These are phyloP conservation scores for Yamadazyma siamensis DNA, from an alignment of 1,139 yeast genomes.

Conservation along the genomic window DNA sequence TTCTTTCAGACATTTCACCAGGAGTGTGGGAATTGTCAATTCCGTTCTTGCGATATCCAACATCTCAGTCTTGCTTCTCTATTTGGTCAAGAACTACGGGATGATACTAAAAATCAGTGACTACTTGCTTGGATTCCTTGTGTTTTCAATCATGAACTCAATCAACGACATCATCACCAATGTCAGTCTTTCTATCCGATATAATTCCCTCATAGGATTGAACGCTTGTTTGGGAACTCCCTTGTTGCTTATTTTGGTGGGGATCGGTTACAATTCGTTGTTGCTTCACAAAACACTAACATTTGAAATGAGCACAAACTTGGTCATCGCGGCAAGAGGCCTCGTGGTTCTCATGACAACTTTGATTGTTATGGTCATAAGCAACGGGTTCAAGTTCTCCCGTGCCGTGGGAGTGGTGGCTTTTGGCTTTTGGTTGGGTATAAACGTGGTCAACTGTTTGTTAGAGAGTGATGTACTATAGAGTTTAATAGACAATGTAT, in stretches of 20 bases:
- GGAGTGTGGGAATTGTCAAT: slow-evolving; percentile 22
- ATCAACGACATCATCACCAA: slow-evolving; percentile 42
- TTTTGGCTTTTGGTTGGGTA: slow-evolving; percentile 20
- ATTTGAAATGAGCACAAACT: slow-evolving; percentile 22
- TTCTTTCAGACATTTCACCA: slow-evolving; percentile 9
- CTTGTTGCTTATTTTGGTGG: slow-evolving; percentile 33
- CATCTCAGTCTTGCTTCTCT: slow-evolving; percentile 26
- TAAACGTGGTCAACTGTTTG: slow-evolving; percentile 16
- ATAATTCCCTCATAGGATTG: slow-evolving; percentile 36
- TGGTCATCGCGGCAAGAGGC: slow-evolving; percentile 25
- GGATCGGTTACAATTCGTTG: slow-evolving; percentile 34
- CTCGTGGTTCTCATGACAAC: slow-evolving; percentile 15
- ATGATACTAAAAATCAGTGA: slow-evolving; percentile 35
- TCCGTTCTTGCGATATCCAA: slow-evolving; percentile 28
- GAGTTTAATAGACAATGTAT: slow-evolving; percentile 1
- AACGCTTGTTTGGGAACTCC: slow-evolving; percentile 46
- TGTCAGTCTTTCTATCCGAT: slow-evolving; percentile 30
- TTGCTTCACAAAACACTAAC: slow-evolving; percentile 17
- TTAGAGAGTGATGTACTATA: neutral
- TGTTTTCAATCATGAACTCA: slow-evolving; percentile 40
- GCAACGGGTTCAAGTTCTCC: slow-evolving; percentile 35
- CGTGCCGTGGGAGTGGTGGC: slow-evolving; percentile 24
- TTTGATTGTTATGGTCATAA: slow-evolving; percentile 18
- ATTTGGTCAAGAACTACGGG: slow-evolving; percentile 37
- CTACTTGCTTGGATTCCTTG: slow-evolving; percentile 36